Evolutionary conservation across 805 yeast species (phyloP), one percentile per base, ranked within the genome.

Genomic region (Scheffersomyces lignosus): DNA sequence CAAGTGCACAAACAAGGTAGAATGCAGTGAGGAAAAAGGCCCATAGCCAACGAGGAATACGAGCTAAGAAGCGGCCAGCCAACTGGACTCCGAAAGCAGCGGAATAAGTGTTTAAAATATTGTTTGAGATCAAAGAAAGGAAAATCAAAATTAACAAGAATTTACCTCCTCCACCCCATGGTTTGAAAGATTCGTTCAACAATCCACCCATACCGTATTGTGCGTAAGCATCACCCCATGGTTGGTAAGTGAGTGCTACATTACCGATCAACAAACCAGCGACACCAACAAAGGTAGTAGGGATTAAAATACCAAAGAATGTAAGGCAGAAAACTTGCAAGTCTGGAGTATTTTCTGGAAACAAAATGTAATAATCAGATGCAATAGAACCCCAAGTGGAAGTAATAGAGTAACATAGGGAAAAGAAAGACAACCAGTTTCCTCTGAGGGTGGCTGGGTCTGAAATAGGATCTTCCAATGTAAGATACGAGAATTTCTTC

Each of bases 381-480:
- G 96, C 87, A 42, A 86, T 76, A 2, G 90, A 82, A 29, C 95
- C 90, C 96, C 96, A 88, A 1, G 96, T 86, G 3, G 87, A 77
- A 3, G 96, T 87, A 31, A 83, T 80, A 18, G 95, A 80, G 52
- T 85, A 86, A 29, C 81, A 71, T 37, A 87, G 68, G 1, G 88
- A 75, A 50, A 87, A 85, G 58, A 80, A 85, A 10, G 87, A 76
- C 18, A 87, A 58, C 73, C 84, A 77, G 51, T 79, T 75, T n/a
- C 95, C 95, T 35, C 70, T 68, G 3, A 75, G 60, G 0, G 85
- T 76, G 12, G 54, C 44, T 3, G 56, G 9, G 35, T 62, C 64
- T 1, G 71, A 75, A 15, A 44, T 38, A 0, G 77, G 63, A 13
- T 40, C 58, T 6, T 58, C 60, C 31, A 59, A 45, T 29, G 44